These are phyloP conservation scores for Atkinsonella hypoxylon DNA, from an alignment of 2,329 filamentous ascomycete genomes.

Conservation along the genomic window DNA sequence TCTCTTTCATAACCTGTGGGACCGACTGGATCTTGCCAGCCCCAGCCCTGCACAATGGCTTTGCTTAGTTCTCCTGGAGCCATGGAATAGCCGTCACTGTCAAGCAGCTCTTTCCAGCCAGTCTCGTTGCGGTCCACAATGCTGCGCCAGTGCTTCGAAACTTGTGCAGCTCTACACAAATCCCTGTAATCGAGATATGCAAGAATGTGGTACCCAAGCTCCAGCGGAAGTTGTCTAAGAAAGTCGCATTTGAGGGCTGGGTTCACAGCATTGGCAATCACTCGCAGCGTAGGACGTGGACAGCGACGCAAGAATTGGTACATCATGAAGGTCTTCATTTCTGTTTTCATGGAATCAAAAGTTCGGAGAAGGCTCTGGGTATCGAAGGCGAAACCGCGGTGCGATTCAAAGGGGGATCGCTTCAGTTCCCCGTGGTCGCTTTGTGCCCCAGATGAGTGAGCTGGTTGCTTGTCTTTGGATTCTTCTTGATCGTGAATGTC, in stretches of 20 bases:
- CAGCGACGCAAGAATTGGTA: slow-evolving; percentile 88
- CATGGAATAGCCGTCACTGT: slow-evolving; percentile 68
- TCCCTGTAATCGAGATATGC: slow-evolving; percentile 77
- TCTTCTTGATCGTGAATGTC: slow-evolving; percentile 28
- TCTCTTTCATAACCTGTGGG: slow-evolving; percentile 69
- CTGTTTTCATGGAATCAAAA: slow-evolving; percentile 81
- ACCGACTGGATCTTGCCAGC: slow-evolving; percentile 83
- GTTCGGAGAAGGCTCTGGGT: slow-evolving; percentile 78
- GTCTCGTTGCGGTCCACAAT: slow-evolving; percentile 88
- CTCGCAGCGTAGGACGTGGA: slow-evolving; percentile 74
- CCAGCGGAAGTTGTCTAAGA: slow-evolving; percentile 67
- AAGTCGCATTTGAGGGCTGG: slow-evolving; percentile 94
- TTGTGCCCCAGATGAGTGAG: slow-evolving; percentile 1
- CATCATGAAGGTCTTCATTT: slow-evolving; percentile 93
- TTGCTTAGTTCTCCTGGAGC: slow-evolving; percentile 72
- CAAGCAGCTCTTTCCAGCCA: slow-evolving; percentile 88
- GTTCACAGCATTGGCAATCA: slow-evolving; percentile 84
- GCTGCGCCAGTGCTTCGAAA: slow-evolving; percentile 87
- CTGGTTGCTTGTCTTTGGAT: slow-evolving; percentile 11
- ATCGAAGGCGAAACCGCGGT: slow-evolving; percentile 47
- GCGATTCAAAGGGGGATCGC: not conserved
- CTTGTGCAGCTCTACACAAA: slow-evolving; percentile 80
- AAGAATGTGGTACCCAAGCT: slow-evolving; percentile 78
- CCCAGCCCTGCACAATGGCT: slow-evolving; percentile 87
- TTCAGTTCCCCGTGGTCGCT: slow-evolving; percentile 12